Evolutionary conservation across 768 basidiomycete species (phyloP).

Genomic region (Mycena sanguinolenta): DNA sequence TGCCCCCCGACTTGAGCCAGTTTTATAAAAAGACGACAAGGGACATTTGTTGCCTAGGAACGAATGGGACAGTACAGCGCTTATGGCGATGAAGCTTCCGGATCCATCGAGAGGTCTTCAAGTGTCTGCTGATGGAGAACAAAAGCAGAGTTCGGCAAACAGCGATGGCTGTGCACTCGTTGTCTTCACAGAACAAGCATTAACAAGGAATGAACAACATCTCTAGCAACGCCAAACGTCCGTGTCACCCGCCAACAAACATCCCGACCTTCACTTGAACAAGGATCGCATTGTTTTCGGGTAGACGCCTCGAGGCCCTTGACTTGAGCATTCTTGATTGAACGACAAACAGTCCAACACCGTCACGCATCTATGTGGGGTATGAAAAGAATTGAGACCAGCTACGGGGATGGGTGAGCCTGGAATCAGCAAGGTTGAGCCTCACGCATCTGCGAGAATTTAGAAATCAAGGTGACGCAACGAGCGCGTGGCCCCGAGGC

Average conservation of each 20-base stretch:
- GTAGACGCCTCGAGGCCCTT: no score
- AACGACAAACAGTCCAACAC: no score
- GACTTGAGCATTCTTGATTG: no score
- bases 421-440: no score
- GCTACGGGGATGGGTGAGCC: no score
- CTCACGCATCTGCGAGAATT: no score
- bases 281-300: neutral
- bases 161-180: slow-evolving; percentile 10
- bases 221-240: neutral
- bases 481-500: no score
- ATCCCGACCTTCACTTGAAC: neutral
- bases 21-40: slow-evolving; percentile 7
- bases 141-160: slow-evolving; percentile 20
- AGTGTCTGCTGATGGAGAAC: slow-evolving; percentile 16
- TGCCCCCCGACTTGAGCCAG: neutral
- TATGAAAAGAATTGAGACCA: no score
- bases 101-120: neutral
- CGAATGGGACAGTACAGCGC: neutral
- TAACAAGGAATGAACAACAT: neutral
- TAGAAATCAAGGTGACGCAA: no score
- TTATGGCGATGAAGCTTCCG: no score
- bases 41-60: neutral
- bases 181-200: neutral
- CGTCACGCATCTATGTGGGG: no score
- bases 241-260: neutral